Conservation (phyloP, 2,329 filamentous ascomycete species). For the Trichoderma simmonsii region DNA sequence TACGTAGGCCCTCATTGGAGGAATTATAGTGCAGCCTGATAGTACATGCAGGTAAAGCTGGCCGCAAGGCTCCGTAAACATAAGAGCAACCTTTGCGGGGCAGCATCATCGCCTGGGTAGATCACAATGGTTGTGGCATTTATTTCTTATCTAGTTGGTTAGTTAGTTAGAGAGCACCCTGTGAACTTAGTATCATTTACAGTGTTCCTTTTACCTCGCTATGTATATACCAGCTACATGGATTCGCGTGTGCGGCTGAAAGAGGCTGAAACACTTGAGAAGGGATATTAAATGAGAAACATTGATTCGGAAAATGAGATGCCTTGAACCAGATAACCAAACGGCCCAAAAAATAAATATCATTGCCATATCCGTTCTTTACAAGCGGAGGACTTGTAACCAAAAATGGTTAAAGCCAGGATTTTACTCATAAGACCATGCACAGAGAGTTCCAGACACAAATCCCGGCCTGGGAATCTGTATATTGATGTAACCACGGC, state of each 20-base stretch:
- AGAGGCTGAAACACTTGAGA: background rate
- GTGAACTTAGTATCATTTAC: background rate
- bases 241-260: background rate
- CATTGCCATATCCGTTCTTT: background rate
- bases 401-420: background rate
- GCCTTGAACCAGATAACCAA: background rate
- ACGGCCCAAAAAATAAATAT: background rate
- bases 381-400: background rate
- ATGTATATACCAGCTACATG: background rate
- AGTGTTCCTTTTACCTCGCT: background rate
- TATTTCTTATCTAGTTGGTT: background rate
- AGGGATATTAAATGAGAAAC: background rate
- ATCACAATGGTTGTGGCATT: background rate
- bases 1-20: background rate
- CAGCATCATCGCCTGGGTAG: background rate
- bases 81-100: background rate
- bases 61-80: background rate
- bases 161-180: background rate
- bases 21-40: background rate
- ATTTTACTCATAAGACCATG: background rate
- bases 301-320: background rate
- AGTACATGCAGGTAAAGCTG: background rate
- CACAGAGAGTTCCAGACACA: background rate
- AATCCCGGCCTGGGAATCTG: background rate
- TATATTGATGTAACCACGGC: background rate